Conservation (phyloP, 2,329 filamentous ascomycete species). For the Neoscytalidium dimidiatum region DNA sequence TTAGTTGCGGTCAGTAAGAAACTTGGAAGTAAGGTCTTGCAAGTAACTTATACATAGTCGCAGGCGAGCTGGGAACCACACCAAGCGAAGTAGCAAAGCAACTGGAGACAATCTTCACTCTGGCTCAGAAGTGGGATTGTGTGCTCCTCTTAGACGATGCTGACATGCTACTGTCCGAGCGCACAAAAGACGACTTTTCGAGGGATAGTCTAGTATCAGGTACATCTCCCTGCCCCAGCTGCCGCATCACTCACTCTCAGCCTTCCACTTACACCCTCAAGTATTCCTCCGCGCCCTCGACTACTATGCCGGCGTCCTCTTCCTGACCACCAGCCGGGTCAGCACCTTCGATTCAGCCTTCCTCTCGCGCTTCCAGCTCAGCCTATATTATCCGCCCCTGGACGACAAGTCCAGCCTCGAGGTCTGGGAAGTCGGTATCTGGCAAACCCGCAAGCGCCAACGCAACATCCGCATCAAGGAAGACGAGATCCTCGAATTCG, state of each 20-base stretch:
- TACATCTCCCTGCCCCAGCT: not conserved
- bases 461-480: constrained; percentile 1
- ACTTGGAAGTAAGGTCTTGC: not conserved
- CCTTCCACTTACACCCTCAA: not conserved
- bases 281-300: constrained; percentile 19
- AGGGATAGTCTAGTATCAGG: constrained; percentile 9
- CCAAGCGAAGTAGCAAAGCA: not conserved
- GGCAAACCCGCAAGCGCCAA: not conserved
- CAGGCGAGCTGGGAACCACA: not conserved
- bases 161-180: constrained; percentile 37
- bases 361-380: constrained; percentile 16
- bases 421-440: not conserved
- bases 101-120: not conserved
- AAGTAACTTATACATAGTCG: not conserved
- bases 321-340: constrained; percentile 38
- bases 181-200: not conserved
- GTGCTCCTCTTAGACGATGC: constrained; percentile 55
- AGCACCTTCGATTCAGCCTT: constrained; percentile 28
- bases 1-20: not conserved
- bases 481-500: constrained; percentile 20
- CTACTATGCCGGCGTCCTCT: constrained; percentile 30
- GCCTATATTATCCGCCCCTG: constrained; percentile 18
- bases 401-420: not conserved
- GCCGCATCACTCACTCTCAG: too few relatives aligned
- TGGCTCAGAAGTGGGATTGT: constrained; percentile 47